Evolutionary conservation across 2,329 filamentous ascomycete species (phyloP).

Genomic region (Diplodia sapinea): DNA sequence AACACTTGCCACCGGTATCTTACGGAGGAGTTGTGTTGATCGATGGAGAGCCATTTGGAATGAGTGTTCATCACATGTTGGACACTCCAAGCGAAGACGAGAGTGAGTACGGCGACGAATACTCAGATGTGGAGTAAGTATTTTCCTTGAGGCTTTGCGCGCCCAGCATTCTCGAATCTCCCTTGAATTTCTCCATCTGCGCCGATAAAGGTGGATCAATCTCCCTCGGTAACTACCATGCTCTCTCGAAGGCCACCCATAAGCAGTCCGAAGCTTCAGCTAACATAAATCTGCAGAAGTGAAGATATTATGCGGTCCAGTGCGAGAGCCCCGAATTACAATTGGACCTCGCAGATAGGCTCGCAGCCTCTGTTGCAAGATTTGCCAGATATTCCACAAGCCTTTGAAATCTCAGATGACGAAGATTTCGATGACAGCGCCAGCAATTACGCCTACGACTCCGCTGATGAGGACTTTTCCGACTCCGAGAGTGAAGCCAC

Average conservation of each 20-base stretch:
- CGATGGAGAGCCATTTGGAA: conserved; percentile 83
- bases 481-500: conserved; percentile 58
- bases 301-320: conserved; percentile 50
- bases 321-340: conserved; percentile 43
- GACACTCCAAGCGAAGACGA: conserved; percentile 67
- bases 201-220: background rate
- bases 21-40: conserved; percentile 87
- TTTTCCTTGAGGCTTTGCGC: background rate
- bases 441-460: conserved; percentile 35
- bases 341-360: conserved; percentile 47
- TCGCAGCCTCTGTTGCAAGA: conserved; percentile 43
- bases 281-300: conserved; percentile 1
- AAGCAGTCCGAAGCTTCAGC: background rate
- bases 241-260: conserved; percentile 1
- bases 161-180: background rate
- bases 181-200: background rate
- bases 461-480: conserved; percentile 61
- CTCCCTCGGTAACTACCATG: conserved; percentile 23
- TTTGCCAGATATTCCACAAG: conserved; percentile 40
- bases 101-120: conserved; percentile 49
- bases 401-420: conserved; percentile 61
- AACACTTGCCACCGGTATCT: conserved; percentile 88
- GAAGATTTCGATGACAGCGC: conserved; percentile 49
- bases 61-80: conserved; percentile 97
- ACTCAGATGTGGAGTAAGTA: conserved; percentile 29